Base-by-base conservation (phyloP, 345 rosid genomes). In the Carallia brachiata region DNA sequence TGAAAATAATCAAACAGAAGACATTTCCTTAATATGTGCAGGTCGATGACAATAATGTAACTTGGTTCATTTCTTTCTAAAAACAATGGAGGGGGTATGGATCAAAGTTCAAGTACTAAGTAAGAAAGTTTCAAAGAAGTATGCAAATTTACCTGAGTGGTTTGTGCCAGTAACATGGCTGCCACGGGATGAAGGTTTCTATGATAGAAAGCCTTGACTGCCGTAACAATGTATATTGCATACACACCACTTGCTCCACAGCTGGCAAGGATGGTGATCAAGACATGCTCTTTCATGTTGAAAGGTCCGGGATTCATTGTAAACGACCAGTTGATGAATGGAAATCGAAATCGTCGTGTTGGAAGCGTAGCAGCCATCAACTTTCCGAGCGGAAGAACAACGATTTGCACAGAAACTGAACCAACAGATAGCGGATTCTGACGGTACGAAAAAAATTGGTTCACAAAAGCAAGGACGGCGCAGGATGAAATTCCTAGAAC, bases 251-350 rank as follows among this genome's bases (percentile, higher is more conserved):
- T 30, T 0, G 82, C 32, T 23, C 88, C 83, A 68, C 77, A 72
- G 63, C 57, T 73, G 4, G 89, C 77, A 12, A 86, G 72, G 31
- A 86, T 83, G 23, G 84, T 84, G 67, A 83, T 75, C 71, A 83
- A 61, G 2, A 65, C 87, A 17, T 86, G 87, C 70, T 83, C 89
- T 62, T 86, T 86, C 70, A 83, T 2, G 39, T 37, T 78, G 75
- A 83, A 83, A 0, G 87, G 90, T 30, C 90, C 88, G 0, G 90
- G 86, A 80, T 84, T 84, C 73, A 86, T 3, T 1, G 88, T 74
- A 65, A 86, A 86, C 0, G 81, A 69, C 86, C 85, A 86, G 17
- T 68, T 72, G 0, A 81, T 79, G 31, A 78, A 68, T 0, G 88
- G 86, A 6, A 86, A 7, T 18, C 6, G 10, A 1, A 84, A 5